phyloP scores from a whole-genome alignment of 2,329 filamentous ascomycete species.

The Fusarium gaditjirri region DNA sequence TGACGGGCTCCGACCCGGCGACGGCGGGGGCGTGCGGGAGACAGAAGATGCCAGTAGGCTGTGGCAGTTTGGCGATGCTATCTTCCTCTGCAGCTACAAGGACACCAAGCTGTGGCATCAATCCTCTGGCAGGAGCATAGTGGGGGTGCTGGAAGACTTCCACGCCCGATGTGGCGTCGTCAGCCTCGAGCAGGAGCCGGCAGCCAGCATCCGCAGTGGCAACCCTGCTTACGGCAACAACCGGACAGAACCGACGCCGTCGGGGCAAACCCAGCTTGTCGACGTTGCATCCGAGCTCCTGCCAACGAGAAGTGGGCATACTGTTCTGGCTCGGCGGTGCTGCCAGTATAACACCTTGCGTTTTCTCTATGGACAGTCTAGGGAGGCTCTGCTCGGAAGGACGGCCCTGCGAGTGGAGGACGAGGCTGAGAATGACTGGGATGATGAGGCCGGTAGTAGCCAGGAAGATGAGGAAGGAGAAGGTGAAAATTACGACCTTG shows the following conservation, averaged over 20 bases:
- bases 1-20: background rate
- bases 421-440: background rate
- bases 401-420: accelerated
- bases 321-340: background rate
- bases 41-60: background rate
- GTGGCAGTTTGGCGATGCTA: background rate
- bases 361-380: background rate
- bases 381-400: background rate
- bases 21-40: no score
- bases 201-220: background rate
- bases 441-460: background rate
- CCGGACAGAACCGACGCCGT: background rate
- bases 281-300: background rate
- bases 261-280: background rate
- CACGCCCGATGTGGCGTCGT: background rate
- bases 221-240: background rate
- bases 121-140: background rate
- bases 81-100: background rate
- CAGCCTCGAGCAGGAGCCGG: background rate
- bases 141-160: background rate
- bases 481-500: no score
- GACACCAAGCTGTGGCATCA: background rate
- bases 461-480: background rate
- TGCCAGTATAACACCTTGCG: background rate
- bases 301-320: background rate